These are phyloP conservation scores for Arxiozyma bovina DNA, from an alignment of 1,139 yeast species.

Conservation along the genomic window DNA sequence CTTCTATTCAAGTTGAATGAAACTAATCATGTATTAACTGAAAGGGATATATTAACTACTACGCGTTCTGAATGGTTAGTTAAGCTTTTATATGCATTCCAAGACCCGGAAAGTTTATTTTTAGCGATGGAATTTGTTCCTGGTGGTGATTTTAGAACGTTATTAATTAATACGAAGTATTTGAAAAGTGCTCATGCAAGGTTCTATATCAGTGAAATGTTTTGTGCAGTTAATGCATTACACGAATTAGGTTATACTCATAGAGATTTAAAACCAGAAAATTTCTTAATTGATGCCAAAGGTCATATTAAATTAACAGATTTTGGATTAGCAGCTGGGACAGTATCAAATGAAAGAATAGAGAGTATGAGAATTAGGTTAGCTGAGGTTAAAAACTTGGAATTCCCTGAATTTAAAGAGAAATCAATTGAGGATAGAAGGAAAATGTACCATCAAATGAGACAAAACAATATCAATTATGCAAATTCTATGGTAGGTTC, in stretches of 20 bases:
- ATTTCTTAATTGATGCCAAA: slow-evolving; percentile 83
- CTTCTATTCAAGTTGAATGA: slow-evolving; percentile 83
- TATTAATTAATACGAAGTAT: slow-evolving; percentile 86
- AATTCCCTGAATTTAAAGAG: slow-evolving; percentile 53
- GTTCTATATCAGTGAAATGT: slow-evolving; percentile 93
- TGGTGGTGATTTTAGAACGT: slow-evolving; percentile 96
- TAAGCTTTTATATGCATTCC: slow-evolving; percentile 87
- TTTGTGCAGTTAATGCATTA: slow-evolving; percentile 83
- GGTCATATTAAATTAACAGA: slow-evolving; percentile 97
- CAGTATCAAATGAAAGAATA: slow-evolving; percentile 85
- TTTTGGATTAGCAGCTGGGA: slow-evolving; percentile 95
- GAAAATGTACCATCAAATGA: slow-evolving; percentile 66
- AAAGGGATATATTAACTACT: slow-evolving; percentile 90
- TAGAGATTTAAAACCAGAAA: slow-evolving; percentile 95
- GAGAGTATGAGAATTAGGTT: slow-evolving; percentile 85
- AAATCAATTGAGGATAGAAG: slow-evolving; percentile 83
- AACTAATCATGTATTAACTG: slow-evolving; percentile 91
- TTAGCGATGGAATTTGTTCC: slow-evolving; percentile 99
- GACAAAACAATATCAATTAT: slow-evolving; percentile 57
- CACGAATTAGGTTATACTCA: slow-evolving; percentile 96
- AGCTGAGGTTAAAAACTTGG: slow-evolving; percentile 65
- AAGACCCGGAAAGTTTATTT: slow-evolving; percentile 81
- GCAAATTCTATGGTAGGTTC: slow-evolving; percentile 97
- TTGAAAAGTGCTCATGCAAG: slow-evolving; percentile 92
- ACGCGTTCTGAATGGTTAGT: slow-evolving; percentile 96